Evolutionary conservation across 1,284 basidiomycete species (phyloP), one percentile per base, ranked within the genome.

Genomic region (Heterobasidion irregulare): DNA sequence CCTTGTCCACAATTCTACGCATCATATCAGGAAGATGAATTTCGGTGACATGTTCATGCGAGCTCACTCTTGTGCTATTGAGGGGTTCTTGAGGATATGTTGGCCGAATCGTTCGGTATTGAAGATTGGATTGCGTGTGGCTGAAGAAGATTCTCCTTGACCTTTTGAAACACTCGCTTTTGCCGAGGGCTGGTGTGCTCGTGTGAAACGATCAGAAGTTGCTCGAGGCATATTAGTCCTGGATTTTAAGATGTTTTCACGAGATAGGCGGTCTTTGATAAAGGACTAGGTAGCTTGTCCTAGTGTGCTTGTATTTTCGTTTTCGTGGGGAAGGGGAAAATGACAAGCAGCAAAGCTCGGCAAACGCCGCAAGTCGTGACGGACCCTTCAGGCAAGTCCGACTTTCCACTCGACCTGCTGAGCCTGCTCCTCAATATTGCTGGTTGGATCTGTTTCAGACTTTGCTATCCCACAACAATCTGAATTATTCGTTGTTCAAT

Each of bases 21-120:
- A 57, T 64, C 53, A 64, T 47, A 56, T 47, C 57, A 53, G 47
- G 32, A 46, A 8, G 38, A n/a, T 36, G 52, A 33, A 2, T 34
- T 47, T 41, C 38, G 38, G n/a, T 3, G 5, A 15, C 4, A 6
- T 10, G n/a, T 9, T 9, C 10, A 32, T 10, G 26, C 12, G 26
- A 16, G 18, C 87, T 66, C 67, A 94, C 91, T 82, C 86, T 75
- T 94, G 89, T 10, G 91, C 92, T 38, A 92, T 90, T 59, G 88
- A 78, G 12, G 93, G 90, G 70, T 96, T 98, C 70, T 97, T 98
- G 56, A 99, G 78, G 62, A 98, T 98, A 74, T 99, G 96, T 69
- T 99, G 95, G 35, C 95, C 95, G 64, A 98, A 97, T 59, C 89
- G 79, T 63, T 93, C 90, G 6, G 93, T 96, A 65, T 97, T 95